These are phyloP conservation scores for Dothistroma pini DNA, from an alignment of 2,329 filamentous ascomycete species.

Conservation along the genomic window DNA sequence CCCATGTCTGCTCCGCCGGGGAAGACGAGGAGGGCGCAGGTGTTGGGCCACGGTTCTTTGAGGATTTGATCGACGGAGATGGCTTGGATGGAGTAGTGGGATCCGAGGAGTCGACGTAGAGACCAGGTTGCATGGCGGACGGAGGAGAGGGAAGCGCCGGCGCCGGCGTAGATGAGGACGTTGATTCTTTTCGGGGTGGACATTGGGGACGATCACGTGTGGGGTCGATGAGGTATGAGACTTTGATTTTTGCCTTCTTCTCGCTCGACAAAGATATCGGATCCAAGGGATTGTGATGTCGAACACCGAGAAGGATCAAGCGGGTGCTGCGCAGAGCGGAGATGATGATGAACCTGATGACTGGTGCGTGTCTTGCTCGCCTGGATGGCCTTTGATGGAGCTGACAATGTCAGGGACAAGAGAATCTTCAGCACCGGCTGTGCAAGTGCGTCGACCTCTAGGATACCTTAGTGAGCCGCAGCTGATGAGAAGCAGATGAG, in stretches of 20 bases:
- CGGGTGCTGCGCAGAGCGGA: conserved; percentile 33
- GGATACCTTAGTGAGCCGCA: not conserved
- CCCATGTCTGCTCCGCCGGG: conserved; percentile 92
- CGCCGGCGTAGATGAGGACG: conserved; percentile 86
- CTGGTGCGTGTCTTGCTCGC: conserved; percentile 60
- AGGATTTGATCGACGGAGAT: conserved; percentile 73
- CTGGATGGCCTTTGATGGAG: not conserved
- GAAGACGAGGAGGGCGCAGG: conserved; percentile 85
- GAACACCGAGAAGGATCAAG: conserved; percentile 27
- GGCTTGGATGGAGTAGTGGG: conserved; percentile 89
- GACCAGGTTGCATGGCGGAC: conserved; percentile 86
- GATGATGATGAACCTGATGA: conserved; percentile 91
- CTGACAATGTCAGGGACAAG: conserved; percentile 69
- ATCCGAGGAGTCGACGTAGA: conserved; percentile 77
- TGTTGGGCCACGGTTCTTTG: conserved; percentile 85
- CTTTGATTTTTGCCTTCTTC: conserved; percentile 3
- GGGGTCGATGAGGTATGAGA: conserved; percentile 7
- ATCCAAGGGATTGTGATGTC: conserved; percentile 25
- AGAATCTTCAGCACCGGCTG: conserved; percentile 96
- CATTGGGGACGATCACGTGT: conserved; percentile 20
- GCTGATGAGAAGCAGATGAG: conserved; percentile 58
- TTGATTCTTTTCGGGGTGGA: conserved; percentile 66
- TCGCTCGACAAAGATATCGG: not conserved
- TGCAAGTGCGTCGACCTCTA: conserved; percentile 58
- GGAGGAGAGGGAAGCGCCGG: conserved; percentile 81